These are phyloP conservation scores for Stereum hirsutum DNA, from an alignment of 1,284 basidiomycete genomes.

Conservation along the genomic window DNA sequence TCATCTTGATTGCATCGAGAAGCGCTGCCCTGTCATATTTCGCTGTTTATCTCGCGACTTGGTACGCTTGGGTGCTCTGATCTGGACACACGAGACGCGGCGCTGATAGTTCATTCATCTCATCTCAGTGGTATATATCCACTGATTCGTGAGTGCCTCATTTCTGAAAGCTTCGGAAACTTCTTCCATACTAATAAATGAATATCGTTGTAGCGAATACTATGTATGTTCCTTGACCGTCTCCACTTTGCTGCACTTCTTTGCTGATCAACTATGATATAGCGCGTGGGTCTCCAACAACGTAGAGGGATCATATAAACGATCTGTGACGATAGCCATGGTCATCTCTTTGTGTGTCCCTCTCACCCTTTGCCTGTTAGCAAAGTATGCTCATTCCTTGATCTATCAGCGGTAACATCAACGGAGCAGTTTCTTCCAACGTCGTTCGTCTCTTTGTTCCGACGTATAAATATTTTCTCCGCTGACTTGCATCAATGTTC, in stretches of 20 bases:
- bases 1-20: slow-evolving; percentile 37
- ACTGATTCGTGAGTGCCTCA: slow-evolving; percentile 28
- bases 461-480: too few relatives aligned
- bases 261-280: not conserved
- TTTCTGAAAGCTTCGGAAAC: too few relatives aligned
- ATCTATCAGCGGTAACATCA: slow-evolving; percentile 47
- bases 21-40: slow-evolving; percentile 35
- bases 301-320: slow-evolving; percentile 60
- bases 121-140: slow-evolving; percentile 4
- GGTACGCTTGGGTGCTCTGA: slow-evolving; percentile 22
- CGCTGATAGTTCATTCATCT: not conserved
- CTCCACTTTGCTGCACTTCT: not conserved
- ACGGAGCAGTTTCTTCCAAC: slow-evolving; percentile 65
- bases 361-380: slow-evolving; percentile 4
- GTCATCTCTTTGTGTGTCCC: slow-evolving; percentile 49
- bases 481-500: too few relatives aligned
- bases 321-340: slow-evolving; percentile 64
- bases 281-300: slow-evolving; percentile 44
- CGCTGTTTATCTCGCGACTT: slow-evolving; percentile 36
- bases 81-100: not conserved
- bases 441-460: slow-evolving; percentile 33
- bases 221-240: slow-evolving; percentile 27
- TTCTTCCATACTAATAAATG: too few relatives aligned
- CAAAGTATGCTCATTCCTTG: not conserved
- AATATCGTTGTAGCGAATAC: slow-evolving; percentile 41